Base-by-base conservation (phyloP, 2,329 filamentous ascomycete genomes). In the Arthrobotrys iridis region DNA sequence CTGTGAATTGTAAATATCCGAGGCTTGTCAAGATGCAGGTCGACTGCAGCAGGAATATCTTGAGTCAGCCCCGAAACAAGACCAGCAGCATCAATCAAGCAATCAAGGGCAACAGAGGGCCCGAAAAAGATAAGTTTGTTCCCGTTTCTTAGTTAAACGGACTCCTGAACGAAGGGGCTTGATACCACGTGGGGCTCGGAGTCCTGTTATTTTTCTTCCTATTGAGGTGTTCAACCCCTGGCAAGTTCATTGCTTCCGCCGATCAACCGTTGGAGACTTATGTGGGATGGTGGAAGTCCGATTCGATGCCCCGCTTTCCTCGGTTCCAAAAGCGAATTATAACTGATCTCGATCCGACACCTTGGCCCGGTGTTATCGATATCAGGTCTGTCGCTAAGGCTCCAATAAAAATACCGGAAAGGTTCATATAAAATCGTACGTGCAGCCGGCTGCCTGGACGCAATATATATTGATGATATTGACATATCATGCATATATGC, bases 231-330 rank as follows among this genome's bases (percentile, higher is more conserved):
- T 37, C n/a, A 30, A 30, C 48, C 63, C 63, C 62, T 58, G 50
- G 48, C 40, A 37, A n/a, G 48, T 33, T n/a, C 24, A 18, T 18
- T 30, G 30, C 15, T 35, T n/a, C 41, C 50, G 40, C 30, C 30
- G 63, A 67, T 67, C 63, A 35, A 37, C 28, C 63, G 63, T 37
- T 52, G 30, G 20, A 57, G 22, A 46, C 48, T 33, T 50, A 59
- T 18, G 20, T 15, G 18, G 30, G 20, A 67, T 58, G 28, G 50
- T 46, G 37, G 26, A 40, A 24, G 48, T 59, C 50, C 37, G 63
- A 67, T 67, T 67, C 40, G 63, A 67, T 46, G 63, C 63, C 63
- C 48, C 63, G 48, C 35, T 45, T 58, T 62, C 59, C 50, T 67
- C 63, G 63, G 63, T 67, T 67, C 62, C 62, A 57, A 66, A 66